Base-by-base conservation (phyloP, 768 basidiomycete genomes). In the Amanita exitialis region DNA sequence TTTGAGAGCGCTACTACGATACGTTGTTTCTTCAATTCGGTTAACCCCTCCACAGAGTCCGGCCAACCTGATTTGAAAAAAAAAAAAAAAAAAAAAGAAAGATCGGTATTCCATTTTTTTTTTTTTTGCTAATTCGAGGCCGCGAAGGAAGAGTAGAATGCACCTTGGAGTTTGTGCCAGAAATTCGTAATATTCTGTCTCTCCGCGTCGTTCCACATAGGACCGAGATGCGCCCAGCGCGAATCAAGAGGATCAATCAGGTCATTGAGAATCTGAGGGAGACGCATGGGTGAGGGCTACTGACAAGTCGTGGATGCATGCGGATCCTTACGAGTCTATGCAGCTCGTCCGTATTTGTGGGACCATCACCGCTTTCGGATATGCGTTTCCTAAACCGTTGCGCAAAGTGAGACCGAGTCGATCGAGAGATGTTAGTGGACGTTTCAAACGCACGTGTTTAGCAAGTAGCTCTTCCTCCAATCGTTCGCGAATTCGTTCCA, bases 141-240 rank as follows among this genome's bases (percentile, higher is more conserved):
- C n/a, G n/a, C n/a, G n/a, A n/a, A n/a, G n/a, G n/a, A n/a, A n/a
- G n/a, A n/a, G n/a, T 16, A 16, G 8, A n/a, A 51, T 65, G 30
- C 57, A 75, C 82, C 77, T 9, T 74, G 59, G 1, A 85, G 60
- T n/a, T 72, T 61, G 59, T 86, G 84, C 84, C 84, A 86, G 2
- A 71, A 61, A 2, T 71, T 57, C 9, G 73, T 78, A 3, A 84
- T 58, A 2, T 75, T 60, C 15, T 60, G 54, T 15, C 79, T 70
- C 9, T 69, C 70, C 3, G 59, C 44, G 12, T 75, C 72, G 35
- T 70, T 69, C 70, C 78, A 78, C 10, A 64, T 16, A 0, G 61
- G 37, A 0, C 69, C 73, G n/a, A 86, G 62, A 23, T 71, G 34
- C 7, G 27, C 25, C 44, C 43, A 46, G 7, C 9, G 63, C 1